Evolutionary conservation across 2,329 filamentous ascomycete genomes (phyloP), one percentile per base, ranked within the genome.

Genomic region (Diaporthe sp.): DNA sequence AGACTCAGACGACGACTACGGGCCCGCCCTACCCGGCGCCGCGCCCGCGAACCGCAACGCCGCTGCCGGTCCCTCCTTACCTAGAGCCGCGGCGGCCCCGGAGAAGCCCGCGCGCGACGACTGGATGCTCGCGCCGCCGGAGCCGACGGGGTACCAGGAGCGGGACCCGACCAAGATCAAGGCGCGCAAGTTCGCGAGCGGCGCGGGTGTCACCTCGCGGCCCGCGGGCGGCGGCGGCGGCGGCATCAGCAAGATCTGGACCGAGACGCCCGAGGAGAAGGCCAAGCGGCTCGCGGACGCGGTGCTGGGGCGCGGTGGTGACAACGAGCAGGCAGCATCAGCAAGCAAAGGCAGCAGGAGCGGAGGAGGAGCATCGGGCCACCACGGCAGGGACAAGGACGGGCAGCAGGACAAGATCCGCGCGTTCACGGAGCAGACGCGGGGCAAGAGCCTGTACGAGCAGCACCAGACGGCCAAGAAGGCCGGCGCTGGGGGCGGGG

Each of bases 221-320:
- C 60, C 74, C 5, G 85, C 86, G 17, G 83, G 84, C n/a, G 83
- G 85, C 3, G 81, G 82, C 5, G 80, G 82, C 0, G 76, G 76
- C 25, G 86, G 86, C 77, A 88, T 95, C 61, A 90, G 90, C 81
- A 92, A 91, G 31, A 91, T 96, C 58, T 98, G 96, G 96, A 96
- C 95, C 0, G 96, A 98, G 84, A 98, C 95, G 12, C 94, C 95
- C 0, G 94, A 96, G 82, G 91, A 98, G 84, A 98, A 97, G 83
- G 91, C 94, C 75, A 92, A 93, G 83, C 90, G 95, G 53, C 85
- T 98, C 31, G 92, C 94, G 79, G 92, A 98, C 82, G 92, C 97
- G 72, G 94, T 98, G 15, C 90, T 98, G 79, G 96, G 96, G 0
- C 91, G 31, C 31, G 31, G 31, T 31, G 31, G 31, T 31, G 8